phyloP scores from a whole-genome alignment of 495 filamentous ascomycete species.

The Xylaria longipes region DNA sequence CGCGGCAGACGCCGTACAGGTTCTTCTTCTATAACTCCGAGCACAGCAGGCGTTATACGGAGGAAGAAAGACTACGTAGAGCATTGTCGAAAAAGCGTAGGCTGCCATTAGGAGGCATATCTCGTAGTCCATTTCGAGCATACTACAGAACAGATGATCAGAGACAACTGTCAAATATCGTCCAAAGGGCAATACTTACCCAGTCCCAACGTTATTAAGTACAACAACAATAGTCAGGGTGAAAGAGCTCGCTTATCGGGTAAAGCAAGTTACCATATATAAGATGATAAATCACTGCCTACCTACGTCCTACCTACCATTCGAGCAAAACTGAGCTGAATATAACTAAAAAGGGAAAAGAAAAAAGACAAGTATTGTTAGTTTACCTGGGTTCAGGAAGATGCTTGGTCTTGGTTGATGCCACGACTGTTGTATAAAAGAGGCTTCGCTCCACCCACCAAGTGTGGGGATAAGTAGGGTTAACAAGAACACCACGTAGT shows the following conservation, averaged over 20 bases:
- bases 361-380: no score
- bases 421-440: background rate
- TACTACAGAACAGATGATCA: background rate
- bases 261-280: no score
- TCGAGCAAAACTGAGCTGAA: background rate
- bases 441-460: background rate
- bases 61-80: background rate
- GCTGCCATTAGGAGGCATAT: background rate
- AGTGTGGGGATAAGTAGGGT: background rate
- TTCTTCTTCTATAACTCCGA: background rate
- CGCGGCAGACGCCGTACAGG: background rate
- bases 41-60: no score
- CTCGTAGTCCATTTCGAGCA: background rate
- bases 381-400: background rate
- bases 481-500: background rate
- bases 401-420: background rate
- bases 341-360: background rate
- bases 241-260: no score
- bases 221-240: no score
- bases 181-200: no score
- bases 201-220: no score
- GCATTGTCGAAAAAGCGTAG: background rate
- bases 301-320: no score
- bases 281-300: no score
- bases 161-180: background rate